Evolutionary conservation across 768 basidiomycete genomes (phyloP).

Genomic region (Collybia mongolica): DNA sequence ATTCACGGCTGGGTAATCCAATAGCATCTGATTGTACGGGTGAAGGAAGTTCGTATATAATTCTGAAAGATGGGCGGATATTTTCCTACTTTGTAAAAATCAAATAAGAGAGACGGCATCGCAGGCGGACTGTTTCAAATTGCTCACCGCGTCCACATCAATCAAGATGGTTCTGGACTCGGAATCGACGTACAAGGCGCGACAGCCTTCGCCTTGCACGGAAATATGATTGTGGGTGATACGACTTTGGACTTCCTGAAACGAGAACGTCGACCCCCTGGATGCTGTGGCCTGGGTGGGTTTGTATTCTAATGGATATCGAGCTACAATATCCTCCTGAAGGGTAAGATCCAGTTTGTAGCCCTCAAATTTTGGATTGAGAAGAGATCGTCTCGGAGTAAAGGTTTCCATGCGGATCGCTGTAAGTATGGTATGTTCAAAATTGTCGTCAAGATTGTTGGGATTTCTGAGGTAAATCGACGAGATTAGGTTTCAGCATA

Average conservation of each 20-base stretch:
- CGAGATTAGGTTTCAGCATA: no score
- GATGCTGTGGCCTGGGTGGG: conserved; percentile 63
- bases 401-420: conserved; percentile 32
- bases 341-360: conserved; percentile 69
- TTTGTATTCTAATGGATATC: conserved; percentile 52
- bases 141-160: conserved; percentile 57
- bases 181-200: conserved; percentile 68
- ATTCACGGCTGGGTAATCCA: conserved; percentile 56
- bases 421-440: neutral
- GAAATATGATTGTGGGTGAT: conserved; percentile 83
- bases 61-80: conserved; percentile 48
- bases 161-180: conserved; percentile 59
- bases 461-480: no score
- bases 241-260: conserved; percentile 81
- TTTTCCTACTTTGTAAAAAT: conserved; percentile 44
- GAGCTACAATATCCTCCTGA: conserved; percentile 53
- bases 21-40: conserved; percentile 42
- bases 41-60: conserved; percentile 60
- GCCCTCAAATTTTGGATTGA: conserved; percentile 85
- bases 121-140: neutral
- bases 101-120: conserved; percentile 7
- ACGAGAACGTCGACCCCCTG: conserved; percentile 60
- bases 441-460: neutral
- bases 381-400: conserved; percentile 46
- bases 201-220: conserved; percentile 40